Evolutionary conservation across 2,329 filamentous ascomycete species (phyloP).

Genomic region (Trichoderma guizhouense): DNA sequence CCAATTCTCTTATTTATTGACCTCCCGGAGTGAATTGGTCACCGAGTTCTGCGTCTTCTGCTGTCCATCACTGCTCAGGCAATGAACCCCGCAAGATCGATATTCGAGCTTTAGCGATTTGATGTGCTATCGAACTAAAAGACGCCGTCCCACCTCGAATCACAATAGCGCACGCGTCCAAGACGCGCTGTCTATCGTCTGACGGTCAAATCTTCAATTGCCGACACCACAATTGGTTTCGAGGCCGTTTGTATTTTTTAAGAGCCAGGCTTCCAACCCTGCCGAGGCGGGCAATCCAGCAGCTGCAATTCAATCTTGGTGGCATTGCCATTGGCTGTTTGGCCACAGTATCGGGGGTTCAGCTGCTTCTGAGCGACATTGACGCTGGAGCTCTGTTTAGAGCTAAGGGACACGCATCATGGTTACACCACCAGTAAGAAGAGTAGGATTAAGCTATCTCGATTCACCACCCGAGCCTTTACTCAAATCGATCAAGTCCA

Average conservation of each 20-base stretch:
- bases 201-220: background rate
- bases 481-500: background rate
- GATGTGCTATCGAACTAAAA: background rate
- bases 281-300: background rate
- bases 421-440: background rate
- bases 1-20: background rate
- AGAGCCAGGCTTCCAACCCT: background rate
- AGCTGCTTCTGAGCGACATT: background rate
- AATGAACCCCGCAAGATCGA: background rate
- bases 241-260: background rate
- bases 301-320: background rate
- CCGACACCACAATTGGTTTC: background rate
- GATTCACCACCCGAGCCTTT: background rate
- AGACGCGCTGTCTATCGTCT: constrained; percentile 7
- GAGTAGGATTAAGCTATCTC: background rate
- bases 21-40: background rate
- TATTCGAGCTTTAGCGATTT: constrained; percentile 12
- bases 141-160: background rate
- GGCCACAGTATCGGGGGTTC: background rate
- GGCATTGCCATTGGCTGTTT: background rate
- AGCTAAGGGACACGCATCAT: background rate
- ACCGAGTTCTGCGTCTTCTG: background rate
- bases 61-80: background rate
- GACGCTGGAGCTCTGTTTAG: background rate
- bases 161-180: constrained; percentile 6